Evolutionary conservation across 2,329 filamentous ascomycete genomes (phyloP).

Genomic region (Aureobasidium sp.): DNA sequence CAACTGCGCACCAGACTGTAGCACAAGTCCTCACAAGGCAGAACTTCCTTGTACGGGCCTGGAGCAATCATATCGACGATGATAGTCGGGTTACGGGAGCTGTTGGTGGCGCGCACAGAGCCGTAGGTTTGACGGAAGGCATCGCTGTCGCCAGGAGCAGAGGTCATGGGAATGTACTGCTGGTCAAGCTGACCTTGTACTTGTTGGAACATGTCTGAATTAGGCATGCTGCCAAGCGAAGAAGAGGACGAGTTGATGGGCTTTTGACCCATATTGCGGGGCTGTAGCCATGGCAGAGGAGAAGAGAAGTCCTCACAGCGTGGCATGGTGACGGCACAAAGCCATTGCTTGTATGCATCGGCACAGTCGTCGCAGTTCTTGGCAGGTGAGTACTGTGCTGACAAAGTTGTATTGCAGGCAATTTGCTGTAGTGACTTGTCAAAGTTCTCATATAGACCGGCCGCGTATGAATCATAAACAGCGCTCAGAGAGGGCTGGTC

Average conservation of each 20-base stretch:
- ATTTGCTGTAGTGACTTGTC: slow-evolving; percentile 74
- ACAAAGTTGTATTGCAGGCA: slow-evolving; percentile 68
- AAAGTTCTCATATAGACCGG: slow-evolving; percentile 66
- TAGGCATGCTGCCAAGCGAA: not conserved
- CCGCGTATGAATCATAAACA: slow-evolving; percentile 73
- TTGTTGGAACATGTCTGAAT: not conserved
- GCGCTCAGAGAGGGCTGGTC: slow-evolving; percentile 55
- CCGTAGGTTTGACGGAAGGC: slow-evolving; percentile 27
- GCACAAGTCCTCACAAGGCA: slow-evolving; percentile 84
- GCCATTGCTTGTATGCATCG: slow-evolving; percentile 82
- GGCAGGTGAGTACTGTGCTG: slow-evolving; percentile 74
- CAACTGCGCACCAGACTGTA: slow-evolving; percentile 80
- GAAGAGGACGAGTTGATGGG: slow-evolving; percentile 23
- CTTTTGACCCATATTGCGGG: slow-evolving; percentile 59
- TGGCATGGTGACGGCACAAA: slow-evolving; percentile 88
- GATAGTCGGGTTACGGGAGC: slow-evolving; percentile 33
- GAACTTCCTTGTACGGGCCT: slow-evolving; percentile 87
- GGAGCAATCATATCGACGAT: slow-evolving; percentile 69
- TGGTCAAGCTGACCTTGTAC: slow-evolving; percentile 19
- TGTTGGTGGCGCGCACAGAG: slow-evolving; percentile 27
- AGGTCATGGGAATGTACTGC: slow-evolving; percentile 27
- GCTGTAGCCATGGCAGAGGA: slow-evolving; percentile 49
- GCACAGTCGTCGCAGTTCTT: slow-evolving; percentile 69
- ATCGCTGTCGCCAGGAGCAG: slow-evolving; percentile 27
- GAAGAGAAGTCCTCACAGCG: slow-evolving; percentile 79